Conservation (phyloP, 2,329 filamentous ascomycete species). For the Ophiostoma quercus region DNA sequence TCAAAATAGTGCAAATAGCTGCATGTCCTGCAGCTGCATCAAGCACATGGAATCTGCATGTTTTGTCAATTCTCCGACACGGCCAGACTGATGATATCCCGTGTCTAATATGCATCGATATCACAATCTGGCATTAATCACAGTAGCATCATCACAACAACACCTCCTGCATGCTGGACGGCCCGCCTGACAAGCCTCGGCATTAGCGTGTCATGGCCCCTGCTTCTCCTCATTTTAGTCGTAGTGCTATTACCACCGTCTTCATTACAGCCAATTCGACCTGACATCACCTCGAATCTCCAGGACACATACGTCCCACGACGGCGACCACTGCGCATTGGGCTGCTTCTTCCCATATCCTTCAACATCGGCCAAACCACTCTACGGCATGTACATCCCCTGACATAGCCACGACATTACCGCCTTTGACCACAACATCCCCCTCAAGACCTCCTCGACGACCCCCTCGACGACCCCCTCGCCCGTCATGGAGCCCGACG, state of each 20-base stretch:
- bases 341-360: no score
- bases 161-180: neutral
- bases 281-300: neutral
- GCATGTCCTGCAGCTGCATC: neutral
- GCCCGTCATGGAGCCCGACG: constrained; percentile 31
- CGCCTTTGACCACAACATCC: neutral
- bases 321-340: neutral
- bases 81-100: neutral
- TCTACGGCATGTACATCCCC: neutral
- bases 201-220: constrained; percentile 19
- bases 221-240: neutral
- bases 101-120: neutral
- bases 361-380: no score
- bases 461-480: neutral
- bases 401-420: no score
- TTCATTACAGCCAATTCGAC: neutral
- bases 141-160: neutral
- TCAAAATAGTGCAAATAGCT: neutral
- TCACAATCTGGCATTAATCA: neutral
- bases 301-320: neutral
- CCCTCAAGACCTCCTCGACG: neutral
- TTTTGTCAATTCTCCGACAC: neutral
- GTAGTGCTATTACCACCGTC: constrained; percentile 1
- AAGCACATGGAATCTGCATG: neutral
- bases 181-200: constrained; percentile 21